These are phyloP conservation scores for Botryotinia convoluta DNA, from an alignment of 2,329 filamentous ascomycete genomes.

Conservation along the genomic window DNA sequence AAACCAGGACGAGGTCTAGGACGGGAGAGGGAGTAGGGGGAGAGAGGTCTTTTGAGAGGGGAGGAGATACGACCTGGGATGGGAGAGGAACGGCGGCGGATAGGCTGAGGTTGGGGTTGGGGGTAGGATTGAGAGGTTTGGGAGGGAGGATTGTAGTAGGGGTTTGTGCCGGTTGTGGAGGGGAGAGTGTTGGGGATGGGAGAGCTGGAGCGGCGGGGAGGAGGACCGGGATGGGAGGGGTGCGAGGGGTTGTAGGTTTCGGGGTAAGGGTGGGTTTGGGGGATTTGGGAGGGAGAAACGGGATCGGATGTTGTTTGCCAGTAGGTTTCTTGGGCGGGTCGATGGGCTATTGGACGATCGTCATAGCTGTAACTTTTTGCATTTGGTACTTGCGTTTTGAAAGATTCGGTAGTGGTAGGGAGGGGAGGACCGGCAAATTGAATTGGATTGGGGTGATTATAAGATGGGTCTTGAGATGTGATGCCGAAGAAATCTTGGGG, in stretches of 20 bases:
- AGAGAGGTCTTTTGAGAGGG: conserved; percentile 28
- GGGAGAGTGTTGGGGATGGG: not conserved
- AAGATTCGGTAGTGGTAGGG: not conserved
- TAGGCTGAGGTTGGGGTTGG: conserved; percentile 15
- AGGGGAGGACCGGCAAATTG: not conserved
- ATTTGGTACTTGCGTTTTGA: not conserved
- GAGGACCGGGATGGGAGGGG: not conserved
- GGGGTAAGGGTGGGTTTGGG: not conserved
- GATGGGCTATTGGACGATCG: not conserved
- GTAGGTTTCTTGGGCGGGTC: conserved; percentile 25
- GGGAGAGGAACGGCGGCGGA: conserved; percentile 8
- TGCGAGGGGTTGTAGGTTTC: conserved; percentile 1
- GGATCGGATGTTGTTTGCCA: conserved; percentile 21
- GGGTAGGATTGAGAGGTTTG: conserved; percentile 4
- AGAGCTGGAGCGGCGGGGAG: conserved; percentile 17
- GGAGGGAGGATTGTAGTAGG: not conserved
- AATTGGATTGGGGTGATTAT: not conserved
- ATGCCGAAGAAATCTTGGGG: not conserved
- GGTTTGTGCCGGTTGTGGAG: conserved; percentile 8
- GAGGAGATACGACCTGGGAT: conserved; percentile 26
- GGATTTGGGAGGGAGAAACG: conserved; percentile 7
- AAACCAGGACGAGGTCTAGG: conserved; percentile 32
- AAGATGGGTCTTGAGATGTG: not conserved
- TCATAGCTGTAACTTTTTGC: not conserved
- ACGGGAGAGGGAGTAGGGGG: conserved; percentile 32